phyloP scores from a whole-genome alignment of 75 land plant genomes.

The Cupressus sempervirens region DNA sequence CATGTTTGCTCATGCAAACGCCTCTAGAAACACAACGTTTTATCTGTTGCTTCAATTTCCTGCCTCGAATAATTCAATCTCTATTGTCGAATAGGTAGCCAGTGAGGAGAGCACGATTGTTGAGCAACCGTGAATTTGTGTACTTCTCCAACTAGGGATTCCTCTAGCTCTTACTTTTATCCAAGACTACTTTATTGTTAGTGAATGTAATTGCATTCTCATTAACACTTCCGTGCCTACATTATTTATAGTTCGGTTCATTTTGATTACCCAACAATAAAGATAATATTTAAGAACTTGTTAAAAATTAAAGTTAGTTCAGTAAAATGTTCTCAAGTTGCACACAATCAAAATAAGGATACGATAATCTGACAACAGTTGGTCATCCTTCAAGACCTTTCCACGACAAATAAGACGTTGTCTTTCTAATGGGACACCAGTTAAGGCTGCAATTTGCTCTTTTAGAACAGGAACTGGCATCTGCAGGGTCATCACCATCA shows the following conservation, averaged over 20 bases:
- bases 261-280: neutral
- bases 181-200: neutral
- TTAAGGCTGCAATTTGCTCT: conserved; percentile 30
- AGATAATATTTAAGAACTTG: neutral
- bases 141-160: neutral
- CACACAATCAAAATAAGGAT: conserved; percentile 22
- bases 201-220: neutral
- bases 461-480: conserved; percentile 42
- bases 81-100: neutral
- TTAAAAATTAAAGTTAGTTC: neutral
- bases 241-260: neutral
- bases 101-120: neutral
- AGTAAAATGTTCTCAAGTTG: neutral
- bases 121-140: neutral
- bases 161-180: neutral
- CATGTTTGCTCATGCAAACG: neutral
- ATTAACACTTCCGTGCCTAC: neutral
- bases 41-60: neutral
- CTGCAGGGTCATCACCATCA: conserved; percentile 12
- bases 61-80: neutral
- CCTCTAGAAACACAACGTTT: neutral
- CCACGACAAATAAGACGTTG: conserved; percentile 52
- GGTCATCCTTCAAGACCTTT: conserved; percentile 53
- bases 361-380: conserved; percentile 44
- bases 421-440: conserved; percentile 39